A percentile compares a stretch with the other conserved stretches of the same genome.
phyloP scores from a whole-genome alignment of 1,284 basidiomycete species.

The Bothia castanella region DNA sequence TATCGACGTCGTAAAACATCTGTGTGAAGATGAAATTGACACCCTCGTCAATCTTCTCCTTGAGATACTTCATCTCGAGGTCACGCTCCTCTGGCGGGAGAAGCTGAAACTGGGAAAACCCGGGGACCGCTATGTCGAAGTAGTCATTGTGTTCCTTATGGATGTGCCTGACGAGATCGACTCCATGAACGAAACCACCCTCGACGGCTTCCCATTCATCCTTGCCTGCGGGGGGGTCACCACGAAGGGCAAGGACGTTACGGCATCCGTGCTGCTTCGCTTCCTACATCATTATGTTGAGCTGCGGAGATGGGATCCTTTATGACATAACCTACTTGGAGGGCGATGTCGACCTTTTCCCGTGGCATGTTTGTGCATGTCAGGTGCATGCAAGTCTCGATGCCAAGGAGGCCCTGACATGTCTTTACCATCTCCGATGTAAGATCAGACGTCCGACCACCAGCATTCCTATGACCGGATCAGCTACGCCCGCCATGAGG shows the following conservation, averaged over 20 bases:
- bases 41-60: conserved; percentile 84
- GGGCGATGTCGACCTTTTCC: conserved; percentile 89
- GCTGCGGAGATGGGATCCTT: conserved; percentile 8
- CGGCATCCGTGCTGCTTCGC: conserved; percentile 90
- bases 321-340: conserved; percentile 55
- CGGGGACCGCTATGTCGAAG: conserved; percentile 92
- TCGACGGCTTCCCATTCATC: conserved; percentile 90
- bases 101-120: conserved; percentile 75
- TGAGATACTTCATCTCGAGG: conserved; percentile 83
- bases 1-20: conserved; percentile 90
- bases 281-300: conserved; percentile 52
- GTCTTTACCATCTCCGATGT: conserved; percentile 96
- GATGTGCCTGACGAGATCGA: conserved; percentile 89
- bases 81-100: conserved; percentile 72
- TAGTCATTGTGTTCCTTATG: conserved; percentile 79
- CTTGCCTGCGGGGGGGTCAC: conserved; percentile 86
- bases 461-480: conserved; percentile 73
- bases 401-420: conserved; percentile 85
- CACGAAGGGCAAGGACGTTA: conserved; percentile 93
- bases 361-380: conserved; percentile 98
- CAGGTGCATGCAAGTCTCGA: conserved; percentile 97
- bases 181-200: conserved; percentile 83
- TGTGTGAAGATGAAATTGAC: conserved; percentile 92
- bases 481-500: not conserved
- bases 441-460: conserved; percentile 89